Evolutionary conservation across 2,329 filamentous ascomycete species (phyloP).

Genomic region (Penicillium sp.): DNA sequence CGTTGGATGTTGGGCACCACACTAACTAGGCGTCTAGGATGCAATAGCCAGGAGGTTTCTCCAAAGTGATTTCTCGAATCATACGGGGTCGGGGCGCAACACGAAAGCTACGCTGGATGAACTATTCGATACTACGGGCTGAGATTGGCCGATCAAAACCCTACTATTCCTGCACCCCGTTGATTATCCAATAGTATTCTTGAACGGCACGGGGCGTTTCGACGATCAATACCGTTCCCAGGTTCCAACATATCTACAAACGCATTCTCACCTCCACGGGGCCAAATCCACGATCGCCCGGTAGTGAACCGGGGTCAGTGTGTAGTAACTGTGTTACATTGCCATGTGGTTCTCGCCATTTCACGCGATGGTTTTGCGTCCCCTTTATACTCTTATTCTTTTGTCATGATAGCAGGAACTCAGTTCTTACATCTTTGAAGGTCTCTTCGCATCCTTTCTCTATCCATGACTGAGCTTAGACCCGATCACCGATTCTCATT

Average conservation of each 20-base stretch:
- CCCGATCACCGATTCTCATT: not conserved
- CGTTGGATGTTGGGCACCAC: not conserved
- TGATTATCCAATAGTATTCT: constrained; percentile 1
- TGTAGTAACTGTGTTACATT: not conserved
- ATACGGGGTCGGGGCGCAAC: not conserved
- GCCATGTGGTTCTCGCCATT: constrained; percentile 1
- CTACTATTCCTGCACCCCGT: not conserved
- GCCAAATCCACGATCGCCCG: constrained; percentile 4
- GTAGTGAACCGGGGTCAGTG: too few relatives aligned
- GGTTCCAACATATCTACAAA: constrained; percentile 2
- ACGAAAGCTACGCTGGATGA: constrained; percentile 10
- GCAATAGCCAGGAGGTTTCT: constrained; percentile 17
- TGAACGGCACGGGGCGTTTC: constrained; percentile 1
- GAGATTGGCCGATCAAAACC: not conserved
- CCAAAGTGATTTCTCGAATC: constrained; percentile 10
- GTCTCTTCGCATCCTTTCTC: too few relatives aligned
- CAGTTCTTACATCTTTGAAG: not conserved
- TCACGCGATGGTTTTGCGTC: not conserved
- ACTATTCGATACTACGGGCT: constrained; percentile 8
- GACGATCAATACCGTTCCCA: constrained; percentile 10
- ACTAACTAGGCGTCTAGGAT: constrained; percentile 12
- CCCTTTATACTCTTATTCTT: constrained; percentile 3
- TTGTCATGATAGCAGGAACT: not conserved
- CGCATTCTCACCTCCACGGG: not conserved
- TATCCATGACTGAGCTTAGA: not conserved